Base-by-base conservation (phyloP, 805 yeast species). In the Ogataea pignaliae region DNA sequence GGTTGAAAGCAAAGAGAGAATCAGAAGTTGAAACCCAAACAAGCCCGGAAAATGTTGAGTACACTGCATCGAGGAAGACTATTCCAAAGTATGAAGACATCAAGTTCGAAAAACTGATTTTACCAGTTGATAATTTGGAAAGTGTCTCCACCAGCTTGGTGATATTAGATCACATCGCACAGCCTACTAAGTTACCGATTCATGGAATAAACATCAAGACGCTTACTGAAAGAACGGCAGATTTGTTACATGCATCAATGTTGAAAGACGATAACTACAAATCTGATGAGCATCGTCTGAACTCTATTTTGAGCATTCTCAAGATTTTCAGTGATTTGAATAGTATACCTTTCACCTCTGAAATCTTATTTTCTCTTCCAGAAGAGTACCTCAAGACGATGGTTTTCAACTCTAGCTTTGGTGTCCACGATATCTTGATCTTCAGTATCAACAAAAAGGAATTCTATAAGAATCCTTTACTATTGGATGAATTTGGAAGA, bases 211-310 rank as follows among this genome's bases (percentile, higher is more conserved):
- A 81, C 53, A 61, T 82, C 45, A 71, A 83, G 45, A 76, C 77
- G 34, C 66, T 83, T 39, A 76, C 85, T 1, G 83, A 84, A 43
- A 69, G 90, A 59, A 81, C 88, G 0, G 79, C 87, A 0, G 86
- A 83, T 59, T 64, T 83, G 41, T 69, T 83, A 42, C 86, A 80
- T 54, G 87, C 86, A 1, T 81, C 88, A 10, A 62, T 62, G 66
- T 29, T 52, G 1, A 65, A 44, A 16, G 50, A 53, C 39, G 53
- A 51, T 29, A 44, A 53, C 35, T 15, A 29, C 35, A 37, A 47
- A 37, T 32, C 52, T 10, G 56, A 55, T 36, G 67, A 49, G 51
- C 64, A 31, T 46, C 64, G 55, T 10, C 64, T 65, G 56, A 78
- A 62, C 60, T 75, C 53, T 1, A 57, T 59, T 29, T 47, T 64